Percentiles rank a stretch among this genome's conserved stretches.
phyloP scores from a whole-genome alignment of 75 land plant genomes.

The Picea sitchensis region DNA sequence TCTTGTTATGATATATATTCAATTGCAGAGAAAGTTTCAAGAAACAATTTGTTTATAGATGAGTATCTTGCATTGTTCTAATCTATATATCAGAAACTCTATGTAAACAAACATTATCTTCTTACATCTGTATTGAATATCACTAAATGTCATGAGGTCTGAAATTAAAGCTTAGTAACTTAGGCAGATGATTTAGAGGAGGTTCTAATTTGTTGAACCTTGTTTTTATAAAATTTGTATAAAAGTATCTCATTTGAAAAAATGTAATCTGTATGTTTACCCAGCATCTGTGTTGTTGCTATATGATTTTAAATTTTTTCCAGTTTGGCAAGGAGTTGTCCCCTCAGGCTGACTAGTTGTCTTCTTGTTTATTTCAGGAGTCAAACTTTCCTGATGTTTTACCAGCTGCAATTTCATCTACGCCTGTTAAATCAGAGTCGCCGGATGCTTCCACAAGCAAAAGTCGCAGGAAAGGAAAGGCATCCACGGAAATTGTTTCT shows the following conservation, averaged over 20 bases:
- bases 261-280: background rate
- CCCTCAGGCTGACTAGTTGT: background rate
- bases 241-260: background rate
- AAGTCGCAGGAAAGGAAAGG: background rate
- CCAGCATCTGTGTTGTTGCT: background rate
- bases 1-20: background rate
- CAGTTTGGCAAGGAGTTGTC: background rate
- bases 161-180: background rate
- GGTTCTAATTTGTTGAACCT: background rate
- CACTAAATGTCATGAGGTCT: background rate
- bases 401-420: background rate
- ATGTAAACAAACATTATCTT: background rate
- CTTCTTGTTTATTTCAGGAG: background rate
- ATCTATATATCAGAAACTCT: too few species aligned
- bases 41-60: background rate
- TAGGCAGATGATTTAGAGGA: background rate
- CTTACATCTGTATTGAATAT: background rate
- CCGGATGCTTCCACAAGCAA: background rate
- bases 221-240: too few species aligned
- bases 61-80: background rate
- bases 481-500: background rate
- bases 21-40: background rate
- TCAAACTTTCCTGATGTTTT: conserved; percentile 2
- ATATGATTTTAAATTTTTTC: background rate
- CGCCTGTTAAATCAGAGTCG: background rate